Evolutionary conservation across 148 eudicot species (phyloP).

Genomic region (Chenopodium berlandieri): DNA sequence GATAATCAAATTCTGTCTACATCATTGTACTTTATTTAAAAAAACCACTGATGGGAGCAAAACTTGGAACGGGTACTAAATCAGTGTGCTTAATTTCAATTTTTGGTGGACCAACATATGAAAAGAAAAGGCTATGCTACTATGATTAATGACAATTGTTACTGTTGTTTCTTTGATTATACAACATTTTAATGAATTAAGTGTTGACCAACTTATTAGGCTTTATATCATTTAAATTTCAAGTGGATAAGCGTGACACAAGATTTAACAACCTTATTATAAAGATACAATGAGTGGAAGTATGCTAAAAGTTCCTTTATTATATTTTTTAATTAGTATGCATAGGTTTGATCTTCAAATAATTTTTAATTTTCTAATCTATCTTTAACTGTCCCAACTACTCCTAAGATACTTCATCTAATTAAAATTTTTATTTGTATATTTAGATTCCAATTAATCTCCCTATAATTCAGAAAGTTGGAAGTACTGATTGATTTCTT

Average conservation of each 20-base stretch:
- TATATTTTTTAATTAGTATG: too few relatives aligned
- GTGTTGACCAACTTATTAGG: background rate
- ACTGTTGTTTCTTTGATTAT: background rate
- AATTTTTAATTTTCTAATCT: too few relatives aligned
- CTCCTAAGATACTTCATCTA: background rate
- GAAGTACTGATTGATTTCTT: background rate
- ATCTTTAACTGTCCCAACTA: background rate
- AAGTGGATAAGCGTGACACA: conserved; percentile 9
- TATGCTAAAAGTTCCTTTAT: background rate
- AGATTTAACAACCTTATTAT: background rate
- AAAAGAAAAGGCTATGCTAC: background rate
- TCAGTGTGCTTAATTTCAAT: background rate
- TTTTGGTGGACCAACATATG: background rate
- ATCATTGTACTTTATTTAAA: too few relatives aligned
- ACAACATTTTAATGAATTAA: background rate
- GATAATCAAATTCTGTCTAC: too few relatives aligned
- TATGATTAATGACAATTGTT: background rate
- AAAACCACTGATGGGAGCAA: background rate
- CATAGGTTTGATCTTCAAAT: too few relatives aligned
- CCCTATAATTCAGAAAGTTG: background rate
- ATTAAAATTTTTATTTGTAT: background rate
- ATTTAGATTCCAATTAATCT: background rate
- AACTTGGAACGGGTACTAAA: background rate
- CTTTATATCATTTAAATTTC: background rate
- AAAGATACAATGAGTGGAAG: background rate